Percentiles rank a stretch among this genome's conserved stretches.
Evolutionary conservation across 441 rosid genomes (phyloP).

Genomic region (Macaranga tanarius): DNA sequence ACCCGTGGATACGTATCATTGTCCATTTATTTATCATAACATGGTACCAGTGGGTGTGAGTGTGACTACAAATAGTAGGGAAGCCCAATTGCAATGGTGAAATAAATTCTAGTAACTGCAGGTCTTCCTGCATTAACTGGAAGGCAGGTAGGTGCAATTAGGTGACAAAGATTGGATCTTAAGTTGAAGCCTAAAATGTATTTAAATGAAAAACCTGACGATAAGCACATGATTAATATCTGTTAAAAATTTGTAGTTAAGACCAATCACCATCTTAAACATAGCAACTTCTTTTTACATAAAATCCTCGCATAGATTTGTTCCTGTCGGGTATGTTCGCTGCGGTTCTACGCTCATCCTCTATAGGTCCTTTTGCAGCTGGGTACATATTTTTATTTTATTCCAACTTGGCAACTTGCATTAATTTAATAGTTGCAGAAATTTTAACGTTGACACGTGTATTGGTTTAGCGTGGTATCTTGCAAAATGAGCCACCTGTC

Average conservation of each 20-base stretch:
- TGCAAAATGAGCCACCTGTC: slow-evolving; percentile 9
- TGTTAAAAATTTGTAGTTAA: neutral
- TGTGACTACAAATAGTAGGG: neutral
- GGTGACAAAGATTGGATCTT: too few species aligned
- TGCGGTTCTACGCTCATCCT: slow-evolving; percentile 8
- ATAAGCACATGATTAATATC: neutral
- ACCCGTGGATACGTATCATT: too few species aligned
- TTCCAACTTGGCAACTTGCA: neutral
- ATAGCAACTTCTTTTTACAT: neutral
- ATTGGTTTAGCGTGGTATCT: neutral
- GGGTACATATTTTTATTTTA: neutral
- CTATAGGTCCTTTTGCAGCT: neutral
- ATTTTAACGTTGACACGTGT: neutral
- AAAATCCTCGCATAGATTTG: slow-evolving; percentile 2
- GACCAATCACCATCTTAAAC: neutral
- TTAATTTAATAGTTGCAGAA: neutral
- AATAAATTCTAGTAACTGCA: too few species aligned
- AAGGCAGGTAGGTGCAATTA: neutral
- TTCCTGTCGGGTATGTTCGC: slow-evolving; percentile 2
- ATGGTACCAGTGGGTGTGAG: neutral
- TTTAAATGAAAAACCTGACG: too few species aligned
- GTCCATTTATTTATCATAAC: too few species aligned
- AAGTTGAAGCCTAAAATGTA: neutral
- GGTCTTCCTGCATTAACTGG: neutral
- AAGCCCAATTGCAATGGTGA: neutral